A percentile compares a stretch with the other conserved stretches of the same genome.
Conservation (phyloP, 306 rosid species). For the Cicer pinnatifidum region DNA sequence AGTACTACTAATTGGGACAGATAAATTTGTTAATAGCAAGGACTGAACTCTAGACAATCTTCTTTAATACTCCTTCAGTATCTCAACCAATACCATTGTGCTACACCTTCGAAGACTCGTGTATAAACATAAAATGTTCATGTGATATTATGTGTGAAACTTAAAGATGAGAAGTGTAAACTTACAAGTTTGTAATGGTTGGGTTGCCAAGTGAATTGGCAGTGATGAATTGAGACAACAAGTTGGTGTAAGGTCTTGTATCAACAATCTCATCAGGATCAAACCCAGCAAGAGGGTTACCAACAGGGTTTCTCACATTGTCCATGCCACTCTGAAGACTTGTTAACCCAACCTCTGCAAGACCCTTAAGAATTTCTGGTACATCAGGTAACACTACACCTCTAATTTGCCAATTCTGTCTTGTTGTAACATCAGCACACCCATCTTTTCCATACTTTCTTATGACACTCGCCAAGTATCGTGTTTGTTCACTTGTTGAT, state of each 20-base stretch:
- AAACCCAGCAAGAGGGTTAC: conserved; percentile 93
- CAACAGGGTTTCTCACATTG: conserved; percentile 96
- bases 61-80: too few species aligned
- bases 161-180: not conserved
- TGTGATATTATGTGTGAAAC: too few species aligned
- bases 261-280: conserved; percentile 86
- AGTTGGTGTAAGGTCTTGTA: conserved; percentile 78
- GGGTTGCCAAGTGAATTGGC: conserved; percentile 80
- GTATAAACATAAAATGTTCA: too few species aligned
- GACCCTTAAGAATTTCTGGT: conserved; percentile 83
- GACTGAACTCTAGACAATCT: too few species aligned
- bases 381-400: conserved; percentile 87
- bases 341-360: conserved; percentile 80
- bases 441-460: conserved; percentile 87
- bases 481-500: conserved; percentile 83
- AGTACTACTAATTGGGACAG: too few species aligned
- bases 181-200: conserved; percentile 78
- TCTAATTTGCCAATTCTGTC: conserved; percentile 97
- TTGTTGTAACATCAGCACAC: conserved; percentile 91
- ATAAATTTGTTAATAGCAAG: too few species aligned
- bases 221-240: conserved; percentile 83
- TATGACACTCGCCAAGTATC: conserved; percentile 79
- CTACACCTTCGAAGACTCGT: too few species aligned
- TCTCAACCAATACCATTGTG: too few species aligned
- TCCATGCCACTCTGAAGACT: conserved; percentile 99